Percentiles rank a stretch among this genome's conserved stretches.
Evolutionary conservation across 2,329 filamentous ascomycete species (phyloP).

Genomic region (Alternaria sp.): DNA sequence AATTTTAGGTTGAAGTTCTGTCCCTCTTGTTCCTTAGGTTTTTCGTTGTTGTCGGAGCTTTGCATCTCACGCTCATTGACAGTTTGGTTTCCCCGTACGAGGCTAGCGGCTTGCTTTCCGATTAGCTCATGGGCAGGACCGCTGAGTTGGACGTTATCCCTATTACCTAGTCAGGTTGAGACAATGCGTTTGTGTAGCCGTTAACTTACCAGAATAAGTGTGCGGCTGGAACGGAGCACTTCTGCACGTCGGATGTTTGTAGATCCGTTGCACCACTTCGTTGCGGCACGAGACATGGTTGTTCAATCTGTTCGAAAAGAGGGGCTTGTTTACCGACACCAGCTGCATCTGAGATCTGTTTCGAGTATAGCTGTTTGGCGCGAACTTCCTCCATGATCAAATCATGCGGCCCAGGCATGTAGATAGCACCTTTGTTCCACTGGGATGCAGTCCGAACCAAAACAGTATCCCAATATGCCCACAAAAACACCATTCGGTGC

Average conservation of each 20-base stretch:
- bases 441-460: slow-evolving; percentile 38
- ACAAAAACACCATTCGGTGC: slow-evolving; percentile 45
- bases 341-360: slow-evolving; percentile 43
- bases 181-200: slow-evolving; percentile 43
- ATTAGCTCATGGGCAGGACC: slow-evolving; percentile 48
- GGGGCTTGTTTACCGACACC: slow-evolving; percentile 44
- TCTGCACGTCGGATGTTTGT: slow-evolving; percentile 41
- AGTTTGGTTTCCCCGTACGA: slow-evolving; percentile 44
- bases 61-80: slow-evolving; percentile 38
- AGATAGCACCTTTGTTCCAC: slow-evolving; percentile 45
- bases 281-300: slow-evolving; percentile 43
- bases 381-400: slow-evolving; percentile 48
- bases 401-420: slow-evolving; percentile 45
- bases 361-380: slow-evolving; percentile 43
- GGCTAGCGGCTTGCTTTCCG: slow-evolving; percentile 45
- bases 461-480: slow-evolving; percentile 48
- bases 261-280: slow-evolving; percentile 22
- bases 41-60: slow-evolving; percentile 25
- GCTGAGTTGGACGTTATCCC: slow-evolving; percentile 49
- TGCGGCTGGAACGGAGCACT: slow-evolving; percentile 42
- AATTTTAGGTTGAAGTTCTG: slow-evolving; percentile 41
- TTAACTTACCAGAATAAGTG: slow-evolving; percentile 49
- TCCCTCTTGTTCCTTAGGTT: slow-evolving; percentile 22
- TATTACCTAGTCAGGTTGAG: slow-evolving; percentile 40
- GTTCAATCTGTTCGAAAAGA: slow-evolving; percentile 45